Percentiles rank a stretch among this genome's conserved stretches.
Conservation (phyloP, 768 basidiomycete genomes). For the Candolleomyces efflorescens region DNA sequence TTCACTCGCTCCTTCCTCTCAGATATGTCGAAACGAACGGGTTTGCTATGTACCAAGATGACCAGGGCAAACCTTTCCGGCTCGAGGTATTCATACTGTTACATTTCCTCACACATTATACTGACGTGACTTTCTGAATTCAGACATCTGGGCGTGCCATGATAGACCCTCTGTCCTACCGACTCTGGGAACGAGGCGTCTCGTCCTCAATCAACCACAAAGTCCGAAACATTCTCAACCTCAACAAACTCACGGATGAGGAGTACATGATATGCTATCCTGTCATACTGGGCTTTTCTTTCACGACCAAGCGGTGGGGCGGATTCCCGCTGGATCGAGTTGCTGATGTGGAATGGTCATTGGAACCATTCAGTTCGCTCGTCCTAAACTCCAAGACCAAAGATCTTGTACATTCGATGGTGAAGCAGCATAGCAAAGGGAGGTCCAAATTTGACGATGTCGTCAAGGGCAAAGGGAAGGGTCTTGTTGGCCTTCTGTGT, state of each 20-base stretch:
- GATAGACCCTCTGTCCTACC: slow-evolving; percentile 21
- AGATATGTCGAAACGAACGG: no score
- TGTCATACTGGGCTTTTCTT: slow-evolving; percentile 19
- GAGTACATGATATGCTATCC: slow-evolving; percentile 24
- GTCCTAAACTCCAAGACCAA: slow-evolving; percentile 30
- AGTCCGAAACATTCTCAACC: slow-evolving; percentile 13
- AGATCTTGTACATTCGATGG: slow-evolving; percentile 24
- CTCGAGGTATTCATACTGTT: no score
- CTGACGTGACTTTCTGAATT: no score
- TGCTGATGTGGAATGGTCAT: slow-evolving; percentile 24
- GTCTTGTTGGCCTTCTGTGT: slow-evolving; percentile 51
- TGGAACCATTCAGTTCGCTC: slow-evolving; percentile 29
- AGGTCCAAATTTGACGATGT: slow-evolving; percentile 26
- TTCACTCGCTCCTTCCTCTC: no score
- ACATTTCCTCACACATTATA: no score
- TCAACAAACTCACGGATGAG: slow-evolving; percentile 16
- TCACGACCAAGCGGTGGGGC: slow-evolving; percentile 24
- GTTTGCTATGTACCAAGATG: no score
- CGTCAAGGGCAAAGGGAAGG: slow-evolving; percentile 27
- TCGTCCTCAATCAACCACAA: slow-evolving; percentile 9
- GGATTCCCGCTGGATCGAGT: slow-evolving; percentile 26
- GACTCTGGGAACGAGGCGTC: slow-evolving; percentile 15
- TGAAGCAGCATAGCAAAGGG: slow-evolving; percentile 17
- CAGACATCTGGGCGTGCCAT: slow-evolving; percentile 25
- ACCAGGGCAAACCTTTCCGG: no score